A percentile compares a stretch with the other conserved stretches of the same genome.
These are phyloP conservation scores for Phytophthora podocarpi DNA, from an alignment of 352 stramenopile genomes.

Conservation along the genomic window DNA sequence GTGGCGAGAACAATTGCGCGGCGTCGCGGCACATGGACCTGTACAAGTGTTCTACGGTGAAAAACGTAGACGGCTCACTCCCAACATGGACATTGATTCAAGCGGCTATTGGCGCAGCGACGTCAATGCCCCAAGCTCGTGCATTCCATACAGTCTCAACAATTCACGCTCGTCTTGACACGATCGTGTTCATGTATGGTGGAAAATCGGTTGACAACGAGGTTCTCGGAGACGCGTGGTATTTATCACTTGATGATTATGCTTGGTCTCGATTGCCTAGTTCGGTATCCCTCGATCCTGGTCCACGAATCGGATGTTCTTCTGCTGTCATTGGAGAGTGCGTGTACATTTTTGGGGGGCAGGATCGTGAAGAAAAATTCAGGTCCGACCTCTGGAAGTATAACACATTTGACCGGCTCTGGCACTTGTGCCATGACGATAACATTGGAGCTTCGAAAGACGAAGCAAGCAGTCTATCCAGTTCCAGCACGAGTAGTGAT, in stretches of 20 bases:
- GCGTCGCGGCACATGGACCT: conserved; percentile 87
- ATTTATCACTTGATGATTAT: conserved; percentile 81
- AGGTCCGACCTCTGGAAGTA: conserved; percentile 85
- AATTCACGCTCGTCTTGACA: conserved; percentile 75
- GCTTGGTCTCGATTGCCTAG: conserved; percentile 79
- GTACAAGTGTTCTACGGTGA: conserved; percentile 73
- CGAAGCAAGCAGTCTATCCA: neutral
- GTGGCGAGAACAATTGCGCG: conserved; percentile 70
- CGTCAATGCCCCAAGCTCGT: conserved; percentile 61
- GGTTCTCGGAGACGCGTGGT: conserved; percentile 80
- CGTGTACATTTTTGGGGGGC: conserved; percentile 83
- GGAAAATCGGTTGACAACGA: conserved; percentile 77
- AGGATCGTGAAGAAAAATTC: conserved; percentile 81
- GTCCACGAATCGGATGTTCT: conserved; percentile 68
- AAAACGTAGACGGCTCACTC: conserved; percentile 67
- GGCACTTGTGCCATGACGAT: conserved; percentile 87
- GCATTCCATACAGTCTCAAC: conserved; percentile 73
- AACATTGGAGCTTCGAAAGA: conserved; percentile 55
- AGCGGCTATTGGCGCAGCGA: conserved; percentile 64
- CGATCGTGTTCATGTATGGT: conserved; percentile 86
- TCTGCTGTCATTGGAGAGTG: conserved; percentile 79
- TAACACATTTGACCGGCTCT: conserved; percentile 88
- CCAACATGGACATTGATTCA: conserved; percentile 81
- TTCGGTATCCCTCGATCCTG: conserved; percentile 78
- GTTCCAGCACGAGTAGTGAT: conserved; percentile 30